Evolutionary conservation across 1,139 yeast genomes (phyloP), one percentile per base, ranked within the genome.

Genomic region (Geotrichum candidum): DNA sequence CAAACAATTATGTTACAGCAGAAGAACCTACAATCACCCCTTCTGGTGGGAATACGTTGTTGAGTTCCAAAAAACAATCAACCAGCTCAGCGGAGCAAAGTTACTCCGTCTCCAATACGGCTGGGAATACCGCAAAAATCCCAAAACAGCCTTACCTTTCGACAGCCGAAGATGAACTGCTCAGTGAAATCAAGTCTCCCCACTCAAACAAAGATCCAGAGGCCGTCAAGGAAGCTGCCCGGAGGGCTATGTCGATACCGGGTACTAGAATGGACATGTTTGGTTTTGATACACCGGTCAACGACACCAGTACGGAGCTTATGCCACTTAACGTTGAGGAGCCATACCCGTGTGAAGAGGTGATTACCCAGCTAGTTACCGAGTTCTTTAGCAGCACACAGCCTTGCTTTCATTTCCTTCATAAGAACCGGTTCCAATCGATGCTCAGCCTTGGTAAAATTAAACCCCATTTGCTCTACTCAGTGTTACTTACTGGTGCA

Each of bases 391-490:
- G 61, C 38, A 63, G 54, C 15, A 54, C 57, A 38, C 65, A 68
- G 59, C 53, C 46, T 11, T 53, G 62, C 50, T 62, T 65, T 22
- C 68, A 68, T 10, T 64, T 72, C 53, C 61, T 72, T 15, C 68
- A 70, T 59, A 62, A 61, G 45, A 53, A 56, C 22, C 63, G 72
- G 51, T 71, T 62, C 46, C 22, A 53, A 9, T n/a, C 59, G 3
- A 27, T 65, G 13, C 51, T 64, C 45, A 50, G 63, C 56, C 29
- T 63, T 61, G 35, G 57, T 58, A 13, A 64, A 63, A 27, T 68
- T 66, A 41, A 66, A 38, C 67, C 73, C 5, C 69, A 66, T 57
- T 66, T 73, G 31, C 69, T 72, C 50, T 73, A 73, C 59, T 70
- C 73, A 3, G 61, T 73, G 3, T 63, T 72, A 65, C 64, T 72